phyloP scores from a whole-genome alignment of 495 filamentous ascomycete genomes.

The Bacidia rubella region DNA sequence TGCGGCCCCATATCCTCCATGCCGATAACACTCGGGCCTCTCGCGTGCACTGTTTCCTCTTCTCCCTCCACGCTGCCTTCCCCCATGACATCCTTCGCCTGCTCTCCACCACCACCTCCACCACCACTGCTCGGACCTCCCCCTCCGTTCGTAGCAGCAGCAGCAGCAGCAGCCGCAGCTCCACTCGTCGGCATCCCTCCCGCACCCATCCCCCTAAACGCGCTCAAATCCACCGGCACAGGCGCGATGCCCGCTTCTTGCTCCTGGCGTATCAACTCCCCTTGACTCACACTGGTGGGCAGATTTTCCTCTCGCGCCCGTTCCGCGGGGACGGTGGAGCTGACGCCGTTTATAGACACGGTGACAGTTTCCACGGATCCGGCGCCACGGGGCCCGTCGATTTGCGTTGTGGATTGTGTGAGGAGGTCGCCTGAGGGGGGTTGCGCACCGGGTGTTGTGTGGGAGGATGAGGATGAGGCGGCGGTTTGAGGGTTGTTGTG shows the following conservation, averaged over 20 bases:
- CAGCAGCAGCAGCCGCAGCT: slow-evolving; percentile 16
- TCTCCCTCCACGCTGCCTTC: slow-evolving; percentile 20
- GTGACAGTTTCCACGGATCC: slow-evolving; percentile 60
- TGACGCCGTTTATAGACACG: slow-evolving; percentile 50
- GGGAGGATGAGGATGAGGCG: too few relatives aligned
- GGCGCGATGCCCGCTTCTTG: slow-evolving; percentile 53
- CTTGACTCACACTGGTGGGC: slow-evolving; percentile 45
- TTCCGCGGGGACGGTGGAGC: slow-evolving; percentile 22
- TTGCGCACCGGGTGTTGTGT: background rate
- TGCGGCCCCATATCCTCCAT: slow-evolving; percentile 81
- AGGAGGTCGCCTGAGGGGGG: slow-evolving; percentile 24
- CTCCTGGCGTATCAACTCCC: slow-evolving; percentile 65
- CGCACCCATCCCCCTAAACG: slow-evolving; percentile 9
- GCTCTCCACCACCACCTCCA: background rate
- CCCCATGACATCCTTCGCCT: slow-evolving; percentile 5
- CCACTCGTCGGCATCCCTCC: slow-evolving; percentile 13
- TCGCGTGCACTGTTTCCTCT: slow-evolving; percentile 59
- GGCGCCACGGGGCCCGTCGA: slow-evolving; percentile 57
- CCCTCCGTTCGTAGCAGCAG: slow-evolving; percentile 20
- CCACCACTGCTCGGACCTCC: background rate
- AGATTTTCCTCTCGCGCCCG: slow-evolving; percentile 19
- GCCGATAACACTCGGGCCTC: slow-evolving; percentile 70
- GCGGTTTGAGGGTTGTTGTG: slow-evolving; percentile 13
- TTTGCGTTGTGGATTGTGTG: slow-evolving; percentile 54
- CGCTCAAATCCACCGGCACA: slow-evolving; percentile 17